Evolutionary conservation across 345 rosid genomes (phyloP), one percentile per base, ranked within the genome.

Genomic region (Eucalyptus regnans): DNA sequence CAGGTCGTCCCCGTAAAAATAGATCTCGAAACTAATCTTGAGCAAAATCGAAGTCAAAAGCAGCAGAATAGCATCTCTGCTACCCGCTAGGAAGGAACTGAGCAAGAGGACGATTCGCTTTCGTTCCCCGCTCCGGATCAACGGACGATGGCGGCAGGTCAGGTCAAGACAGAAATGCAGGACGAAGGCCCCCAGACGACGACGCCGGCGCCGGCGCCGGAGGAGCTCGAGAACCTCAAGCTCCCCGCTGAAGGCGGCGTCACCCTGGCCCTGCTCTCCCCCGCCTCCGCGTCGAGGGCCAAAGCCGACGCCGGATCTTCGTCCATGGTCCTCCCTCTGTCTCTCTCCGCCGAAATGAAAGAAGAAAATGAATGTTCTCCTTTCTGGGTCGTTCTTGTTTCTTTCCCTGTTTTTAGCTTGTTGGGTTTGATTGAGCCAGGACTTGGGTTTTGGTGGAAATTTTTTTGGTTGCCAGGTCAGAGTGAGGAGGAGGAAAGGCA

Each of bases 231-330:
- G 83, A 76, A 76, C 48, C 27, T 76, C 83, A 76, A 41, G 41
- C 48, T 43, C 12, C 25, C 60, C 87, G 58, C 27, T 5, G 91
- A 86, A 27, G 90, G 51, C 23, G 88, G 89, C 86, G 68, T 89
- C 12, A 91, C 92, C 23, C 89, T 91, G 37, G 91, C 92, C 14
- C 89, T 90, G 85, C 89, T 90, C 22, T 88, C 91, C 3, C n/a
- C 87, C 48, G 43, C 87, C 79, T 62, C 88, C n/a, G 83, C 48
- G 46, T 76, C 83, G 27, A 37, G 46, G 14, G 83, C 83, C 83
- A 76, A 37, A 12, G 43, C 83, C 48, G 83, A 76, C 15, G 83
- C 43, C 83, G 46, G 48, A 22, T 37, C 83, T 76, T 76, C 83
- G 43, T 52, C 87, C 87, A 31, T 54, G 87, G 87, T 86, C 86